These are phyloP conservation scores for Phytophthora pini DNA, from an alignment of 352 stramenopile genomes.

Conservation along the genomic window DNA sequence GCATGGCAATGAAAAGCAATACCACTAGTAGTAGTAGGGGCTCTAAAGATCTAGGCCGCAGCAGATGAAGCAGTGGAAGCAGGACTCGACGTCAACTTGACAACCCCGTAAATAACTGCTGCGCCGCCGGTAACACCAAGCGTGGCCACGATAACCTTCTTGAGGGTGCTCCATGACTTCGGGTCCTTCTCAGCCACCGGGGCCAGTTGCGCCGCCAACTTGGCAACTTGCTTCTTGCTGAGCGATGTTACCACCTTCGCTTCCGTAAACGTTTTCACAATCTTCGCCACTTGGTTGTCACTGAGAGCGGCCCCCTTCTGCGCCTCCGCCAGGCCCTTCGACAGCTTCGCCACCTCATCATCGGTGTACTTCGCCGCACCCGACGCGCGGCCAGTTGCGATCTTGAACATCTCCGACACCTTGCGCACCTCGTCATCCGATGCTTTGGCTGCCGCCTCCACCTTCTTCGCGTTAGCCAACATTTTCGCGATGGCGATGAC, in stretches of 20 bases:
- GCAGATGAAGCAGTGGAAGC: no score
- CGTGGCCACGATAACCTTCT: no score
- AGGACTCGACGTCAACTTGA: no score
- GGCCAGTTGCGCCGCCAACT: not conserved
- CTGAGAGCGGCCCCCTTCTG: not conserved
- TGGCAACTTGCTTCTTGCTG: not conserved
- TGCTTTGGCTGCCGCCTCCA: not conserved
- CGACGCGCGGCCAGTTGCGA: not conserved
- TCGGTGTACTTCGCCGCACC: not conserved
- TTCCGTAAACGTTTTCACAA: not conserved
- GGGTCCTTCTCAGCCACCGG: no score
- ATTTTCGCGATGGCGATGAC: not conserved
- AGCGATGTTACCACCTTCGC: not conserved
- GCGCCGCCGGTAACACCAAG: no score
- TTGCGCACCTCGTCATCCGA: constrained; percentile 1
- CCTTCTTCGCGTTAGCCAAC: not conserved
- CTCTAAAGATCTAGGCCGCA: no score
- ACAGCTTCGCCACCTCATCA: not conserved
- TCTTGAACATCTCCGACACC: constrained; percentile 2
- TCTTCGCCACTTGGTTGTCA: not conserved
- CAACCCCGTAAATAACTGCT: no score
- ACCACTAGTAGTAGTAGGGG: no score
- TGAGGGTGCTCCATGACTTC: no score
- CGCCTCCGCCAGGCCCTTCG: not conserved
- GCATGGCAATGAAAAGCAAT: no score